These are phyloP conservation scores for Carex cristatella DNA, from an alignment of 176 grass and related monocot species.

Conservation along the genomic window DNA sequence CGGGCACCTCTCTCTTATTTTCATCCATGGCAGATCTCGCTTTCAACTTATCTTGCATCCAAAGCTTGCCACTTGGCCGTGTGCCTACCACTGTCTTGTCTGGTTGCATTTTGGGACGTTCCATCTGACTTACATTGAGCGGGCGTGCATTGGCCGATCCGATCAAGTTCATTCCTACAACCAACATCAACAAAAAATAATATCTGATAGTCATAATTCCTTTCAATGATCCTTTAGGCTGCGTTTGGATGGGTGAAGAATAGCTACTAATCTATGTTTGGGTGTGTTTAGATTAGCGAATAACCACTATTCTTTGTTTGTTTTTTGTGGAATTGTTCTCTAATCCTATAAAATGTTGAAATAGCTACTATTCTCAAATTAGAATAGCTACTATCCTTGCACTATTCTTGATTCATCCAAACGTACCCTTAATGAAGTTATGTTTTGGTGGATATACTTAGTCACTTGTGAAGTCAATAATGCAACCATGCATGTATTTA, in stretches of 20 bases:
- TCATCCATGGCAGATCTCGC: not conserved
- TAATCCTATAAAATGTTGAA: too few relatives aligned
- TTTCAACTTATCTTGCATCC: not conserved
- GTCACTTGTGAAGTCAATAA: not conserved
- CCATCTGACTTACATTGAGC: not conserved
- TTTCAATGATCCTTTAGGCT: not conserved
- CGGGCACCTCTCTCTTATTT: conserved; percentile 31
- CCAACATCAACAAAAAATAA: not conserved
- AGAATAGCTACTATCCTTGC: too few relatives aligned
- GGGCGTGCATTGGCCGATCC: not conserved
- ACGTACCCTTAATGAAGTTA: not conserved
- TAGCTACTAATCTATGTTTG: too few relatives aligned
- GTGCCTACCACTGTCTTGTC: not conserved
- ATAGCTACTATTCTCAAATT: too few relatives aligned
- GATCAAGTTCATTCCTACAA: not conserved
- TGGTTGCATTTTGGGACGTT: not conserved
- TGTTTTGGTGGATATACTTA: not conserved
- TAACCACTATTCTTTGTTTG: too few relatives aligned
- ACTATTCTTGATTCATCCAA: too few relatives aligned
- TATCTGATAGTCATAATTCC: conserved; percentile 4
- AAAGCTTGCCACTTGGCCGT: not conserved
- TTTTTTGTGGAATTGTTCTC: too few relatives aligned
- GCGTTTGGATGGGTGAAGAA: too few relatives aligned
- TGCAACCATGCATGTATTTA: conserved; percentile 5
- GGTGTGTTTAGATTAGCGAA: too few relatives aligned